A percentile compares a stretch with the other conserved stretches of the same genome.
Evolutionary conservation across 257 asterid genomes (phyloP).

Genomic region (Schizonepeta tenuifolia): DNA sequence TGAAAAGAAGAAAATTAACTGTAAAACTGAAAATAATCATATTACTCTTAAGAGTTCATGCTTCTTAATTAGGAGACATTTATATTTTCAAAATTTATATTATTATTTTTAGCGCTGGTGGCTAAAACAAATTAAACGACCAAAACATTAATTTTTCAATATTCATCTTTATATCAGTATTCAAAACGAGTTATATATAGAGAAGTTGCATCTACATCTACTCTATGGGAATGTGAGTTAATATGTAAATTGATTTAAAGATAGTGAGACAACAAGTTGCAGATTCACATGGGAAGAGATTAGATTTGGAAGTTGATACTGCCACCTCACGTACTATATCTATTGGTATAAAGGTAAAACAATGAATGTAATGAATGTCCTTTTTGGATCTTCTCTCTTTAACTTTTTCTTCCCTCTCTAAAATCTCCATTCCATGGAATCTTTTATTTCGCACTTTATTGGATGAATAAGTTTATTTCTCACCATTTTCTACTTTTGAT

Average conservation of each 20-base stretch:
- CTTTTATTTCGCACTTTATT: slow-evolving; percentile 1
- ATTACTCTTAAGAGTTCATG: no score
- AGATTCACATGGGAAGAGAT: slow-evolving; percentile 39
- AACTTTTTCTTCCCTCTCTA: slow-evolving; percentile 10
- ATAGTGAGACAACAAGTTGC: slow-evolving; percentile 30
- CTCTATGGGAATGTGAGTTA: background rate
- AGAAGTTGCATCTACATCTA: background rate
- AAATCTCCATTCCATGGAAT: background rate
- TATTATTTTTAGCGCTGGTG: no score
- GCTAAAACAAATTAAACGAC: no score
- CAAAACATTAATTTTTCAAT: no score
- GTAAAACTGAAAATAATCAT: no score
- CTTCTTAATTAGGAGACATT: no score
- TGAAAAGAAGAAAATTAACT: no score
- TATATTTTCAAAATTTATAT: no score
- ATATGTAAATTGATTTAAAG: background rate
- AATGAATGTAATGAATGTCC: slow-evolving; percentile 20
- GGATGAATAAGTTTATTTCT: background rate
- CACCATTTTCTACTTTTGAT: background rate
- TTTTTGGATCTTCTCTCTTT: slow-evolving; percentile 36
- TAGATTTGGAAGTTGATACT: slow-evolving; percentile 31
- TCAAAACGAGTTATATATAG: no score
- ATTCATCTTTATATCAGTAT: no score
- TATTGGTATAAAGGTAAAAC: background rate
- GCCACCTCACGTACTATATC: slow-evolving; percentile 22